These are phyloP conservation scores for Ceratocystiopsis sp. DNA, from an alignment of 2,329 filamentous ascomycete species.

Conservation along the genomic window DNA sequence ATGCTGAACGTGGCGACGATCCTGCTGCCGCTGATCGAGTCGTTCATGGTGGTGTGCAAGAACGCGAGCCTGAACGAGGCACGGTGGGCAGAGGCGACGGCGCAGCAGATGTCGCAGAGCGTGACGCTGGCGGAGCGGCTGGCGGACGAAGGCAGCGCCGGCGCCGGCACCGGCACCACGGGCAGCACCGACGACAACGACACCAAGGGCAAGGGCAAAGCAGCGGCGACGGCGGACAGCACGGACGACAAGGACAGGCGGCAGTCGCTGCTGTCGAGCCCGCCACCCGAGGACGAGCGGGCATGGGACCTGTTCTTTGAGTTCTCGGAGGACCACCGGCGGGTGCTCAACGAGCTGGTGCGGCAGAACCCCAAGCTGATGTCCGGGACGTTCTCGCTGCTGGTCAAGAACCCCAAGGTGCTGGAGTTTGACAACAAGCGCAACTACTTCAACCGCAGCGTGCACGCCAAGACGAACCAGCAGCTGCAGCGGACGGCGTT, in stretches of 20 bases:
- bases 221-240: background rate
- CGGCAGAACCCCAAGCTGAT: slow-evolving; percentile 94
- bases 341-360: slow-evolving; percentile 94
- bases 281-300: slow-evolving; percentile 42
- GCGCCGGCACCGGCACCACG: background rate
- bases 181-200: background rate
- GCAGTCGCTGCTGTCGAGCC: slow-evolving; percentile 51
- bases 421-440: slow-evolving; percentile 99
- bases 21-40: slow-evolving; percentile 82
- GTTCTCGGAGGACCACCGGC: slow-evolving; percentile 93
- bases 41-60: slow-evolving; percentile 98
- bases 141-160: no score
- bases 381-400: slow-evolving; percentile 89
- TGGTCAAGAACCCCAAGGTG: slow-evolving; percentile 98
- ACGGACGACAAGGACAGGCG: background rate
- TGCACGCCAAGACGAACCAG: slow-evolving; percentile 46
- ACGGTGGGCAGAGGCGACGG: slow-evolving; percentile 25
- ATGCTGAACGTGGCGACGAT: slow-evolving; percentile 97
- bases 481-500: slow-evolving; percentile 44
- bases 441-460: slow-evolving; percentile 91
- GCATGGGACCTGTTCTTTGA: slow-evolving; percentile 65
- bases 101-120: slow-evolving; percentile 4
- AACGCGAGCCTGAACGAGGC: slow-evolving; percentile 72
- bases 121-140: slow-evolving; percentile 1
- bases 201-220: background rate